These are phyloP conservation scores for Basipetospora sp. DNA, from an alignment of 2,329 filamentous ascomycete species.

Conservation along the genomic window DNA sequence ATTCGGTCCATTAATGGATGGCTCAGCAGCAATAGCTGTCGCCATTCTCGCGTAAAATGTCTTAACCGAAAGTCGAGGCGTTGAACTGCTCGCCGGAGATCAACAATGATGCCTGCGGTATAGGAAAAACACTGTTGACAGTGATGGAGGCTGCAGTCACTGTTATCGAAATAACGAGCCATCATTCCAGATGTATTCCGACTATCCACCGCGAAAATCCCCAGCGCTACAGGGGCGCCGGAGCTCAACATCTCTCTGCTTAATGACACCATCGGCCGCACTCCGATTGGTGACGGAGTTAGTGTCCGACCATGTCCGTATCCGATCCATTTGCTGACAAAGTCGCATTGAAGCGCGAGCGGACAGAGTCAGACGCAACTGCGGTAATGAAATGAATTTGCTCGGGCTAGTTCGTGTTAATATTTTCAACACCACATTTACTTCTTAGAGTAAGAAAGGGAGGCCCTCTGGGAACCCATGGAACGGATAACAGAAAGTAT, in stretches of 20 bases:
- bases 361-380: no score
- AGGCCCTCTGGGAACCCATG: neutral
- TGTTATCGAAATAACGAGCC: neutral
- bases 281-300: neutral
- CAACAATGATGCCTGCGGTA: neutral
- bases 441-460: neutral
- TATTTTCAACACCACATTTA: neutral
- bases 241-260: slow-evolving; percentile 3
- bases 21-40: neutral
- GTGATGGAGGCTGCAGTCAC: neutral
- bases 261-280: neutral
- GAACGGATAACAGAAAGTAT: neutral
- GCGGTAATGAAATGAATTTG: no score
- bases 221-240: neutral
- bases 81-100: neutral
- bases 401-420: neutral
- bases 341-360: neutral
- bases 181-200: neutral
- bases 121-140: neutral
- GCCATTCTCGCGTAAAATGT: neutral
- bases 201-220: neutral
- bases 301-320: neutral
- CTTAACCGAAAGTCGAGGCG: neutral
- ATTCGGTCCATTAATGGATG: neutral
- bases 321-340: neutral